Evolutionary conservation across 169 alveolate genomes (phyloP).

Genomic region (Plasmodium cynomolgi): DNA sequence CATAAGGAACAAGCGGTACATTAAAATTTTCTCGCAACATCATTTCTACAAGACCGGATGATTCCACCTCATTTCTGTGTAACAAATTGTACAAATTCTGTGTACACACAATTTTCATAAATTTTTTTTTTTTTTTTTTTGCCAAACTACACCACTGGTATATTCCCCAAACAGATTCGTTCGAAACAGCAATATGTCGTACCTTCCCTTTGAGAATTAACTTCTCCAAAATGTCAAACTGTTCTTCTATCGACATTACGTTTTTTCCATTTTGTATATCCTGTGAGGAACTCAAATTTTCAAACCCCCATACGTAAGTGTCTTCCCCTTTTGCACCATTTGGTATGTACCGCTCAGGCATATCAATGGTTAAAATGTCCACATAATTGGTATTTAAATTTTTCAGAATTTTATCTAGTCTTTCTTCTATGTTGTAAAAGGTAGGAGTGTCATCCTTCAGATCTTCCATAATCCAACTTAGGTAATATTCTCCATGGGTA

Average conservation of each 20-base stretch:
- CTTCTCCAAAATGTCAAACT: constrained; percentile 79
- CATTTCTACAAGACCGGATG: constrained; percentile 87
- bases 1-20: constrained; percentile 89
- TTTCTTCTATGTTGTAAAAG: constrained; percentile 78
- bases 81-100: constrained; percentile 85
- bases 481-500: constrained; percentile 70
- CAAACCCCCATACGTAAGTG: constrained; percentile 88
- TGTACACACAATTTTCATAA: constrained; percentile 76
- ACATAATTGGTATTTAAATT: constrained; percentile 83
- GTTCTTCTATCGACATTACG: constrained; percentile 75
- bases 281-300: constrained; percentile 16
- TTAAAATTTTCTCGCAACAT: constrained; percentile 77
- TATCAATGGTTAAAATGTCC: constrained; percentile 83
- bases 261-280: constrained; percentile 20
- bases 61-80: constrained; percentile 87
- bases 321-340: constrained; percentile 86
- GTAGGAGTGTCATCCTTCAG: constrained; percentile 25
- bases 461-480: constrained; percentile 72
- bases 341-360: constrained; percentile 87
- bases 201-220: constrained; percentile 86
- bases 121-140: constrained; percentile 74
- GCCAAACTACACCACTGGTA: constrained; percentile 78
- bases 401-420: constrained; percentile 82
- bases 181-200: constrained; percentile 84
- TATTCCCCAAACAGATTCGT: constrained; percentile 88